Evolutionary conservation across 352 stramenopile species (phyloP).

Genomic region (Pythium pectinolyticum): DNA sequence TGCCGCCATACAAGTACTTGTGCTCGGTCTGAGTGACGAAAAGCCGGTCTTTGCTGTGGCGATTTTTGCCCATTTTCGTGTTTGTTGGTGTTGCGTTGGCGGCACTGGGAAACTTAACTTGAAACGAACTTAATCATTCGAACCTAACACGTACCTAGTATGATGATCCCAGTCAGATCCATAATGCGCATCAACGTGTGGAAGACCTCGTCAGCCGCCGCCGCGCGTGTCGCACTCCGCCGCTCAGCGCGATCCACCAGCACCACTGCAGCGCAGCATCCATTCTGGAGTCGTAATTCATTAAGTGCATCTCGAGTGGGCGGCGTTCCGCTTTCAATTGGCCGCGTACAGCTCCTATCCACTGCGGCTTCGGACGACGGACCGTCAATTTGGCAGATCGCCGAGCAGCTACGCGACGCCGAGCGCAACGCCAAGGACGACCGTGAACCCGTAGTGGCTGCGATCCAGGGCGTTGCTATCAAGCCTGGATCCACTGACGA

Average conservation of each 20-base stretch:
- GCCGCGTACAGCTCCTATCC: slow-evolving; percentile 7
- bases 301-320: background rate
- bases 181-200: slow-evolving; percentile 25
- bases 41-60: slow-evolving; percentile 87
- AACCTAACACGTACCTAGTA: slow-evolving; percentile 2
- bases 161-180: background rate
- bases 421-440: slow-evolving; percentile 18
- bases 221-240: slow-evolving; percentile 4
- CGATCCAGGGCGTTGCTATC: slow-evolving; percentile 24
- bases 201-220: slow-evolving; percentile 12
- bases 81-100: background rate
- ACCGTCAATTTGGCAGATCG: slow-evolving; percentile 25
- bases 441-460: slow-evolving; percentile 17
- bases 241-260: background rate
- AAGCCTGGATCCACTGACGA: slow-evolving; percentile 18
- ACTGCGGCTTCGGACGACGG: background rate
- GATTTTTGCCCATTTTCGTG: slow-evolving; percentile 86
- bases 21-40: slow-evolving; percentile 91
- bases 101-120: background rate
- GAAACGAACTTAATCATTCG: slow-evolving; percentile 12
- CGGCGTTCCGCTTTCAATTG: slow-evolving; percentile 16
- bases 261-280: background rate
- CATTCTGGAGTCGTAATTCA: background rate
- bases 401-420: slow-evolving; percentile 17
- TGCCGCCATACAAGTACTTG: slow-evolving; percentile 92